These are phyloP conservation scores for Blastocystis sp. DNA, from an alignment of 352 stramenopile species.

Conservation along the genomic window DNA sequence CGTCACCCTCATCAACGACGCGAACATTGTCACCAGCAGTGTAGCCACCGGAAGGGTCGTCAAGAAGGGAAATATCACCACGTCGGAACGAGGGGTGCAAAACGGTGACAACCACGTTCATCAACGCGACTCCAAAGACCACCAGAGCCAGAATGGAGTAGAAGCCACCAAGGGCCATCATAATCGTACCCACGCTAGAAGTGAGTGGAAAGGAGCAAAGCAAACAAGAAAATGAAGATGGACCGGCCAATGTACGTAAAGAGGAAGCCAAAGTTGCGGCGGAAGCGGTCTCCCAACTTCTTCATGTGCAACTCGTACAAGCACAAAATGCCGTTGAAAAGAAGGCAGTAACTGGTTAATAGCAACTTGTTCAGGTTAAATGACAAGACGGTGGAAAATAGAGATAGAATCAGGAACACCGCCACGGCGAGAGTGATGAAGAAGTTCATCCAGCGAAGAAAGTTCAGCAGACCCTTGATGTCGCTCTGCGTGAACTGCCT, in stretches of 20 bases:
- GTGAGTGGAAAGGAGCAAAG: not conserved
- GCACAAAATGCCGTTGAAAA: constrained; percentile 54
- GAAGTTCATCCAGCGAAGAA: constrained; percentile 62
- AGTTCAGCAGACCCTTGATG: constrained; percentile 20
- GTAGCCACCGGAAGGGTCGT: constrained; percentile 50
- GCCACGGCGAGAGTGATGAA: not conserved
- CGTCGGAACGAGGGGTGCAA: constrained; percentile 29
- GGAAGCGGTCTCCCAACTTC: constrained; percentile 6
- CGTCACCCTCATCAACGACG: not conserved
- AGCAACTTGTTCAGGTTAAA: constrained; percentile 30
- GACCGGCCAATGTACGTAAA: constrained; percentile 63
- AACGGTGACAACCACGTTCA: constrained; percentile 44
- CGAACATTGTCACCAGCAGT: constrained; percentile 35
- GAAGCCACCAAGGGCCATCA: constrained; percentile 19
- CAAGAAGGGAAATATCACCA: not conserved
- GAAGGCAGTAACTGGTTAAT: constrained; percentile 18
- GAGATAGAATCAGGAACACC: not conserved
- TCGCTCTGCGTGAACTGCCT: not conserved
- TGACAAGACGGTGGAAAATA: not conserved
- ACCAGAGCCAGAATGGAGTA: constrained; percentile 6
- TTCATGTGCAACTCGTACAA: constrained; percentile 61
- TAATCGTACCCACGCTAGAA: constrained; percentile 23
- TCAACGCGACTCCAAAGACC: not conserved
- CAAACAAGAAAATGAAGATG: constrained; percentile 56
- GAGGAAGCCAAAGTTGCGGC: constrained; percentile 39